Percentiles rank a stretch among this genome's conserved stretches.
These are phyloP conservation scores for Nicotiana rustica DNA, from an alignment of 305 asterid species.

Conservation along the genomic window DNA sequence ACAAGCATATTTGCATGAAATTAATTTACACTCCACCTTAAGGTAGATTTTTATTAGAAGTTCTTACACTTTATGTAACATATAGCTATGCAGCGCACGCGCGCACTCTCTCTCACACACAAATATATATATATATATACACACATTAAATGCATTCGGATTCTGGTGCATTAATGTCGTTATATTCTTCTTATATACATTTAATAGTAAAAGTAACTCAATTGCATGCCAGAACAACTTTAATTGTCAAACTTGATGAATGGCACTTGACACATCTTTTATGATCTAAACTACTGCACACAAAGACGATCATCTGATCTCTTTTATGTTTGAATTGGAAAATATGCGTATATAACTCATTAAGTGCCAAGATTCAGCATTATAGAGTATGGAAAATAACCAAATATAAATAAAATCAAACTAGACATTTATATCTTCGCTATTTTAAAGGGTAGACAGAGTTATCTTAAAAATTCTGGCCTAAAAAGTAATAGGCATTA, in stretches of 20 bases:
- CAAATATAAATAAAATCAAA: not conserved
- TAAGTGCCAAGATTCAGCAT: too few relatives aligned
- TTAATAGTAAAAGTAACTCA: not conserved
- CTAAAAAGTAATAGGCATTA: not conserved
- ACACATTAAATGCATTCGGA: too few relatives aligned
- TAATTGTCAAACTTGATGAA: not conserved
- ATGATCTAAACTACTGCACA: not conserved
- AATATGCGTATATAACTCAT: not conserved
- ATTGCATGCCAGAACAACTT: not conserved
- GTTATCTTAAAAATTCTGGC: not conserved
- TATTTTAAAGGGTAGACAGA: not conserved
- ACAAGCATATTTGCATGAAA: not conserved
- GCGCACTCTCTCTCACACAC: too few relatives aligned
- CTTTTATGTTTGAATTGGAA: constrained; percentile 10
- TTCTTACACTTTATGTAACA: too few relatives aligned
- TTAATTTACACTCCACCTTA: too few relatives aligned
- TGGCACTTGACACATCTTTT: constrained; percentile 16
- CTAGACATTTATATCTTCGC: not conserved
- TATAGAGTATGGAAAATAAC: not conserved
- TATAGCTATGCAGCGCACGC: too few relatives aligned
- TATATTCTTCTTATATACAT: too few relatives aligned
- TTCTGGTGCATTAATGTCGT: too few relatives aligned
- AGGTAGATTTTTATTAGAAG: too few relatives aligned
- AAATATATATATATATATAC: too few relatives aligned
- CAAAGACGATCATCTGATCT: not conserved